phyloP scores from a whole-genome alignment of 1,284 basidiomycete species.

The Phaffia rhodozyma region DNA sequence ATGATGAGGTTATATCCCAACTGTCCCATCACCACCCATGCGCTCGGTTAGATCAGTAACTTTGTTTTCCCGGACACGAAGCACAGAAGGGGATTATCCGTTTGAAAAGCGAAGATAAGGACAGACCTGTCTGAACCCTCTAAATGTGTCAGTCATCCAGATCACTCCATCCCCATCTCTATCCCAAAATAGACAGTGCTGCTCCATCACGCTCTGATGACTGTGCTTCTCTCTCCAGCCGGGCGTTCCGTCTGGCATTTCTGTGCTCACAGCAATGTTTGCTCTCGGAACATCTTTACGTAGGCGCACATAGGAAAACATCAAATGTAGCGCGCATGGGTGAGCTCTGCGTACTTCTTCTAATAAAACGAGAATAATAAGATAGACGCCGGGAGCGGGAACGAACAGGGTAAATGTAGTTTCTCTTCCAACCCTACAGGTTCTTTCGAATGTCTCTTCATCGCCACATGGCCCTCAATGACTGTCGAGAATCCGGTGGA shows the following conservation, averaged over 20 bases:
- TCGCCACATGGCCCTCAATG: no score
- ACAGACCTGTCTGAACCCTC: constrained; percentile 1
- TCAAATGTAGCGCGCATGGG: no score
- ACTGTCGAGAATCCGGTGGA: no score
- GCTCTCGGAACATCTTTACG: constrained; percentile 19
- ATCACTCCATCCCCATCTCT: constrained; percentile 10
- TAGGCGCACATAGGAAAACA: no score
- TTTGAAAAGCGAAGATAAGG: not conserved
- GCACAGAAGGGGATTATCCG: not conserved
- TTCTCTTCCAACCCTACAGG: no score
- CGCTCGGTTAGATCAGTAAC: no score
- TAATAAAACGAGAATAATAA: no score
- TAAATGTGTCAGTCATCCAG: constrained; percentile 7
- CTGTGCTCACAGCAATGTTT: constrained; percentile 20
- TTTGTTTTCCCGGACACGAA: no score
- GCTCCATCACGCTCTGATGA: constrained; percentile 21
- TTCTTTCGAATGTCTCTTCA: no score
- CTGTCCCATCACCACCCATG: not conserved
- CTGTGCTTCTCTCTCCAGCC: constrained; percentile 22
- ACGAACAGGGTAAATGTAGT: no score
- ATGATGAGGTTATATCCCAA: constrained; percentile 15
- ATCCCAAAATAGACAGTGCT: constrained; percentile 27
- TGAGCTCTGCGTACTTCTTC: no score
- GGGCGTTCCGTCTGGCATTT: constrained; percentile 19
- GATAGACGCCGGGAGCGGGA: no score